A percentile compares a stretch with the other conserved stretches of the same genome.
Evolutionary conservation across 2,329 filamentous ascomycete species (phyloP).

Genomic region (Penicillium sp.): DNA sequence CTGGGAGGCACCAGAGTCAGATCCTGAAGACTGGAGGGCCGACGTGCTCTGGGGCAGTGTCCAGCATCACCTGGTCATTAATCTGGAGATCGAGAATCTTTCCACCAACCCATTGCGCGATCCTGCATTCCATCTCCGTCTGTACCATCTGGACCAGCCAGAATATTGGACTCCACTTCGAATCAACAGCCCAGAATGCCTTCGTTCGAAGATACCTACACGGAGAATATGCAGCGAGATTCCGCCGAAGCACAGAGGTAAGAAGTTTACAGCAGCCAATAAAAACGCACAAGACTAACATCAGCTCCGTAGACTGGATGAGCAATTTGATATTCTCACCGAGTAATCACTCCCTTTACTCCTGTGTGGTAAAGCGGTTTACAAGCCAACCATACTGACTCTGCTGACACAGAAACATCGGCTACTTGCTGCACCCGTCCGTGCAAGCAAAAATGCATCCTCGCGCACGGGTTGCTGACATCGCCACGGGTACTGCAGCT

Average conservation of each 20-base stretch:
- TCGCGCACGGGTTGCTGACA: constrained; percentile 18
- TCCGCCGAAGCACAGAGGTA: constrained; percentile 7
- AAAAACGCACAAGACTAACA: background rate
- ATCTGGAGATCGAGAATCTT: background rate
- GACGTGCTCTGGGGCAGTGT: background rate
- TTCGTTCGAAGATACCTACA: background rate
- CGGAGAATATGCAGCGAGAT: constrained; percentile 10
- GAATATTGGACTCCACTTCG: no score
- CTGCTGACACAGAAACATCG: constrained; percentile 8
- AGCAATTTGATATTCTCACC: constrained; percentile 3
- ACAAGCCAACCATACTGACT: background rate
- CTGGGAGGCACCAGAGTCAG: background rate
- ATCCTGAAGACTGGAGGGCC: background rate
- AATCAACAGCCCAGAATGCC: background rate
- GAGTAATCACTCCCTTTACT: background rate
- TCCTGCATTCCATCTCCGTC: background rate
- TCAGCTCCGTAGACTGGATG: background rate
- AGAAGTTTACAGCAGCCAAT: background rate
- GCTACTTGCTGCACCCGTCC: constrained; percentile 13
- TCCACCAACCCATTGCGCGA: background rate
- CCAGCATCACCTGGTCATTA: background rate
- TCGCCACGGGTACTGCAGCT: constrained; percentile 22
- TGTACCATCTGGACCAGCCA: background rate
- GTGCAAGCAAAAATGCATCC: constrained; percentile 1
- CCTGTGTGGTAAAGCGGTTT: background rate